Percentiles rank a stretch among this genome's conserved stretches.
phyloP scores from a whole-genome alignment of 345 rosid species.

The Euclidium syriacum region DNA sequence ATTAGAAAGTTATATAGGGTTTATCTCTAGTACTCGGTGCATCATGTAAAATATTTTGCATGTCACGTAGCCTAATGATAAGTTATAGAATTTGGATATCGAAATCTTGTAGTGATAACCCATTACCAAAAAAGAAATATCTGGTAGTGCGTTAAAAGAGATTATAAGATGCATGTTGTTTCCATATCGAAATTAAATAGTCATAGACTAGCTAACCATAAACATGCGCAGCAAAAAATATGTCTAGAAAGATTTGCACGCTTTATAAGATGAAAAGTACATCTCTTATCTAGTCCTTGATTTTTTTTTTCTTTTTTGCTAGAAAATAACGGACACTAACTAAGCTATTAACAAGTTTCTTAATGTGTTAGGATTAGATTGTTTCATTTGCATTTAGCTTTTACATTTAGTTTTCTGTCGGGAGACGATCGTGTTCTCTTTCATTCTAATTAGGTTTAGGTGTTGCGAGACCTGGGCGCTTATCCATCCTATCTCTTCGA shows the following conservation, averaged over 20 bases:
- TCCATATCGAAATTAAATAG: conserved; percentile 3
- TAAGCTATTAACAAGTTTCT: no score
- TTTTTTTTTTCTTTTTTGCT: no score
- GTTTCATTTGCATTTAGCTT: no score
- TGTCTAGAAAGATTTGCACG: neutral
- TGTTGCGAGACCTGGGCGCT: no score
- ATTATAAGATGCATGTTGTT: neutral
- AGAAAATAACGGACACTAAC: no score
- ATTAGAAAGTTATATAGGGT: neutral
- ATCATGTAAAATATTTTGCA: conserved; percentile 13
- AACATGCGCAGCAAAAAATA: conserved; percentile 5
- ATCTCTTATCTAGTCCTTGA: no score
- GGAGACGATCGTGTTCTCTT: no score
- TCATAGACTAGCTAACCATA: neutral
- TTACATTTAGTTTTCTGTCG: no score
- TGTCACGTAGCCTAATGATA: neutral
- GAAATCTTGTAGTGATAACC: conserved; percentile 3
- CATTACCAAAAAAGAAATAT: neutral
- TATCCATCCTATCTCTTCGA: no score
- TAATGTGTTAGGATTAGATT: no score
- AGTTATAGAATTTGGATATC: neutral
- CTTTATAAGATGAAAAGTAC: neutral
- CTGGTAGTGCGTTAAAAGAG: neutral
- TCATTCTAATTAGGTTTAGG: no score
- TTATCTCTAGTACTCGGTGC: neutral